Conservation (phyloP, 2,329 filamentous ascomycete species). For the Colletotrichum eleusines region DNA sequence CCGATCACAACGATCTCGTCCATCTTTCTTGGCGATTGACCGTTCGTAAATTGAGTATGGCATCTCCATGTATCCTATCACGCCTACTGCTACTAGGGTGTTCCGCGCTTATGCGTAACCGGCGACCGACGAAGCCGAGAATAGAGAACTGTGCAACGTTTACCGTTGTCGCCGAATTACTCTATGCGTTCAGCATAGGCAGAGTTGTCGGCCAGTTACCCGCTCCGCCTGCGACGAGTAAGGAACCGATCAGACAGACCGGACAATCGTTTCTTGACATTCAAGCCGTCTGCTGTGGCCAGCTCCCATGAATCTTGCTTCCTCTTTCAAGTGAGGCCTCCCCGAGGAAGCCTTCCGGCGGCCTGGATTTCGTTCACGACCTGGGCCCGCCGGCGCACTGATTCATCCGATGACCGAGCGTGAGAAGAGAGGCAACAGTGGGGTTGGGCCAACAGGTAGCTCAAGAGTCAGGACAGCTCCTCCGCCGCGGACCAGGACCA, state of each 20-base stretch:
- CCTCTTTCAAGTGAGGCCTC: background rate
- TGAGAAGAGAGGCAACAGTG: constrained; percentile 18
- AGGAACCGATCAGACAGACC: background rate
- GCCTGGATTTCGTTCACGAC: constrained; percentile 10
- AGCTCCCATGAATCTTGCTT: background rate
- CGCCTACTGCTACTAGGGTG: background rate
- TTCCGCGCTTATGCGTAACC: background rate
- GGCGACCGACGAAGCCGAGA: background rate
- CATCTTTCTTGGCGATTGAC: constrained; percentile 27
- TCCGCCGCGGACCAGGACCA: constrained; percentile 1
- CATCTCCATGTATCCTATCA: background rate
- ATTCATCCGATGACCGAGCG: constrained; percentile 36
- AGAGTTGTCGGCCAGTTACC: background rate
- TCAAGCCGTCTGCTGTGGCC: background rate
- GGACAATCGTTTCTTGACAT: background rate
- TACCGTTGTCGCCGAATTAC: background rate
- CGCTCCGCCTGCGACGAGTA: background rate
- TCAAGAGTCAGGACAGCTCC: constrained; percentile 17
- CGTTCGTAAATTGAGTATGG: background rate
- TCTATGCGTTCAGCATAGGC: background rate
- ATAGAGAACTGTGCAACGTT: background rate
- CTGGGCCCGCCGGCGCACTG: constrained; percentile 31
- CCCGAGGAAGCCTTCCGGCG: constrained; percentile 20
- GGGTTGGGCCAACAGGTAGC: constrained; percentile 17
- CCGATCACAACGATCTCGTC: constrained; percentile 29